Conservation (phyloP, 805 yeast genomes). For the Cyberlindnera maclurae region DNA sequence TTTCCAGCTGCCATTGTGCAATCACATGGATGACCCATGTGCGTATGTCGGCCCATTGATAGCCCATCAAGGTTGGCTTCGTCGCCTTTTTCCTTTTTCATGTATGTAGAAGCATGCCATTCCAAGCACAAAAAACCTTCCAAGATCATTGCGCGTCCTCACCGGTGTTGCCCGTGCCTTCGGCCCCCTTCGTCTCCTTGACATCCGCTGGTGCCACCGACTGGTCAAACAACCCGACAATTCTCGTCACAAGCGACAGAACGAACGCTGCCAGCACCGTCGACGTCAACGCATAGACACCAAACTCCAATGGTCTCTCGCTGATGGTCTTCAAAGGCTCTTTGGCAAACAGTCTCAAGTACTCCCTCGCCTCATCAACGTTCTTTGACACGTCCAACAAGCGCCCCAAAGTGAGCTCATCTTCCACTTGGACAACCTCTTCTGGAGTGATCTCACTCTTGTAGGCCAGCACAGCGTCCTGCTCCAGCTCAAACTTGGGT, state of each 20-base stretch:
- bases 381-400: no score
- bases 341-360: conserved; percentile 31
- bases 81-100: no score
- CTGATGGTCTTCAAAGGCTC: conserved; percentile 40
- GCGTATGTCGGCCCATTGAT: no score
- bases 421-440: conserved; percentile 14
- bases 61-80: no score
- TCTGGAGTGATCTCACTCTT: conserved; percentile 3
- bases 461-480: conserved; percentile 17
- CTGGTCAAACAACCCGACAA: no score
- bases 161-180: not conserved
- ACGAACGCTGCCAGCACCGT: conserved; percentile 34
- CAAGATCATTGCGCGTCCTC: not conserved
- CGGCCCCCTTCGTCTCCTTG: not conserved
- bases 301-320: conserved; percentile 43
- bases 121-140: no score
- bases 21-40: no score
- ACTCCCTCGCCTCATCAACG: conserved; percentile 25
- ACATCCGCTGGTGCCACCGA: not conserved
- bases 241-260: conserved; percentile 25
- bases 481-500: conserved; percentile 48
- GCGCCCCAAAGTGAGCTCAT: conserved; percentile 4
- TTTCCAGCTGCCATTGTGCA: no score
- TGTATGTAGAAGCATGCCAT: no score
- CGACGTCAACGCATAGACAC: conserved; percentile 37